Evolutionary conservation across 2,329 filamentous ascomycete genomes (phyloP), one percentile per base, ranked within the genome.

Genomic region (Pestalotiopsis sp.): DNA sequence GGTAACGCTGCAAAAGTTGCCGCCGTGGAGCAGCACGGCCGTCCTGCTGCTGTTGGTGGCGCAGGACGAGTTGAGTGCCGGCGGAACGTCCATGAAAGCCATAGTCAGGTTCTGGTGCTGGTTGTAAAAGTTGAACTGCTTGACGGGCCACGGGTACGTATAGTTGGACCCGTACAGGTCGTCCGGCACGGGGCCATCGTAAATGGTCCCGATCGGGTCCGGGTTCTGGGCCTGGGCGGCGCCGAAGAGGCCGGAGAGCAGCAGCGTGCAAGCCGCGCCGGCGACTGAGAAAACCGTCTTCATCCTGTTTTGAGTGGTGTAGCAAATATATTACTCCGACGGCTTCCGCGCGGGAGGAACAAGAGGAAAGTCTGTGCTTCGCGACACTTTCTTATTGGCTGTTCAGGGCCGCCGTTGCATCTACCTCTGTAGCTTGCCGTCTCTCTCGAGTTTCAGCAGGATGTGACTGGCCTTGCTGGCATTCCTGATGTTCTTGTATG

Each of bases 1-100:
- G 7, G 86, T 88, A 25, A 84, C 78, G 45, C 81, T 83, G 74
- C 86, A 88, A 71, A 88, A 88, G 76, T 87, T 88, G 76, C 86
- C 87, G 71, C 86, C 86, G 73, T 88, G 86, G 17, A 88, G 75
- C 41, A 88, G 80, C 9, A 87, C 77, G 31, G 82, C 84, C 0
- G 81, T 84, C 71, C 81, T 83, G 57, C 78, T 79, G 68, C 78
- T 79, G 68, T 79, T 81, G 61, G 78, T 70, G 36, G 72, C 67
- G 66, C 71, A 72, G 1, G 72, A 75, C 7, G 84, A 84, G 4
- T 52, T 52, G n/a, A 9, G 17, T 13, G 76, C 65, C 11, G 41
- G 13, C 6, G 63, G 23, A 27, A 88, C 73, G 70, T 88, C 86
- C 84, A 88, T 87, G 71, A 86, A 88, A 17, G 85, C 85, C 86